Conservation (phyloP, 768 basidiomycete genomes). For the Mycena chlorophos region DNA sequence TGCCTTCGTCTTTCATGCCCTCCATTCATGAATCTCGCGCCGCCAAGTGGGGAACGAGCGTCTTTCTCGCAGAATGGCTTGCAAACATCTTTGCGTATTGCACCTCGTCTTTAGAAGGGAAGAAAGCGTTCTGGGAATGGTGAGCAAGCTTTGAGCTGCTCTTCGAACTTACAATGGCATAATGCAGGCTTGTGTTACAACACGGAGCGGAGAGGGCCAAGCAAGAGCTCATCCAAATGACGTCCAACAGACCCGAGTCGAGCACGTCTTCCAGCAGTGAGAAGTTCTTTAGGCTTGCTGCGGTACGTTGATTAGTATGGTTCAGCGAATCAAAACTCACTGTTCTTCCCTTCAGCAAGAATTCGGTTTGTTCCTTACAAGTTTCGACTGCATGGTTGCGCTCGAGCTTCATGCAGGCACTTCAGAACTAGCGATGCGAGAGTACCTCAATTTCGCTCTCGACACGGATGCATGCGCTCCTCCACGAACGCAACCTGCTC, state of each 20-base stretch:
- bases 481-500: slow-evolving; percentile 13
- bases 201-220: too few species aligned
- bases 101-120: slow-evolving; percentile 6
- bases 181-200: neutral
- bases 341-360: slow-evolving; percentile 6
- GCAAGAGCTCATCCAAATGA: too few species aligned
- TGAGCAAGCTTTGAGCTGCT: neutral
- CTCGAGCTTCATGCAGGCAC: slow-evolving; percentile 6
- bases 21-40: neutral
- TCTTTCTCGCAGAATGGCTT: slow-evolving; percentile 16
- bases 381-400: neutral
- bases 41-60: slow-evolving; percentile 4
- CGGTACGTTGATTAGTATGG: neutral
- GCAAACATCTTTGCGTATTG: slow-evolving; percentile 7
- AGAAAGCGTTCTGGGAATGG: slow-evolving; percentile 12
- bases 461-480: slow-evolving; percentile 7
- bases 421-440: slow-evolving; percentile 12
- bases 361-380: neutral
- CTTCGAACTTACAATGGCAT: neutral
- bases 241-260: neutral
- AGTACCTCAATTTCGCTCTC: slow-evolving; percentile 9
- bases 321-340: neutral
- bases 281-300: slow-evolving; percentile 7
- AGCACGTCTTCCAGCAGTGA: neutral
- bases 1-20: neutral